Conservation (phyloP, 139 green algal genomes). For the Chlamydomonas eustigma region DNA sequence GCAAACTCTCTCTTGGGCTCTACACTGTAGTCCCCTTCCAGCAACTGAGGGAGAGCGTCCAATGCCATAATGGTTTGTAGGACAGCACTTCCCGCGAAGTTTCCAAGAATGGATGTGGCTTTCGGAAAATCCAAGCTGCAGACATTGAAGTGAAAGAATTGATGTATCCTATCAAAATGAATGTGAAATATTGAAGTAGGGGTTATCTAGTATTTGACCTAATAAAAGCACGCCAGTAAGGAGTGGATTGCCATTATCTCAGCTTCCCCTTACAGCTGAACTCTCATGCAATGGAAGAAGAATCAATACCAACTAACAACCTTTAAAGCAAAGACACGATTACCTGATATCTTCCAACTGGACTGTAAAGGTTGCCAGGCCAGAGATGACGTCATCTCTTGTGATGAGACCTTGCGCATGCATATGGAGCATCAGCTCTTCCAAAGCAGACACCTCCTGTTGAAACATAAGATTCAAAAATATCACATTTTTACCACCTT, state of each 20-base stretch:
- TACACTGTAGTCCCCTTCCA: constrained; percentile 38
- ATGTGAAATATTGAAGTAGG: too few relatives aligned
- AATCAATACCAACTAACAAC: too few relatives aligned
- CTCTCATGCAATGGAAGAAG: too few relatives aligned
- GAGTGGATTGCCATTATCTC: too few relatives aligned
- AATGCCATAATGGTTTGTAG: constrained; percentile 24
- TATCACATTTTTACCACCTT: too few relatives aligned
- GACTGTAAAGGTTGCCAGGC: constrained; percentile 39
- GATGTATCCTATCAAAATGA: neutral
- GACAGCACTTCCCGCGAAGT: constrained; percentile 49
- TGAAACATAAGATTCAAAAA: neutral
- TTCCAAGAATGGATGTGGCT: constrained; percentile 63
- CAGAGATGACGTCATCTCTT: constrained; percentile 44
- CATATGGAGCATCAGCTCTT: constrained; percentile 61
- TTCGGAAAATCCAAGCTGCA: constrained; percentile 68
- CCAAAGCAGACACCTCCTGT: constrained; percentile 42
- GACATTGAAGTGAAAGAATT: neutral
- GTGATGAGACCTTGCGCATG: constrained; percentile 38
- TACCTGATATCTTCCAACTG: constrained; percentile 69
- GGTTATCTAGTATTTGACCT: too few relatives aligned
- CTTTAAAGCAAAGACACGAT: too few relatives aligned
- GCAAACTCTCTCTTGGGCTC: constrained; percentile 59
- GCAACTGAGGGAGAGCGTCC: constrained; percentile 25
- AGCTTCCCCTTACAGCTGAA: too few relatives aligned
- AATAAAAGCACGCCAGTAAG: too few relatives aligned